Percentiles rank a stretch among this genome's conserved stretches.
Evolutionary conservation across 495 filamentous ascomycete genomes (phyloP).

Genomic region (Aspergillus diversus): DNA sequence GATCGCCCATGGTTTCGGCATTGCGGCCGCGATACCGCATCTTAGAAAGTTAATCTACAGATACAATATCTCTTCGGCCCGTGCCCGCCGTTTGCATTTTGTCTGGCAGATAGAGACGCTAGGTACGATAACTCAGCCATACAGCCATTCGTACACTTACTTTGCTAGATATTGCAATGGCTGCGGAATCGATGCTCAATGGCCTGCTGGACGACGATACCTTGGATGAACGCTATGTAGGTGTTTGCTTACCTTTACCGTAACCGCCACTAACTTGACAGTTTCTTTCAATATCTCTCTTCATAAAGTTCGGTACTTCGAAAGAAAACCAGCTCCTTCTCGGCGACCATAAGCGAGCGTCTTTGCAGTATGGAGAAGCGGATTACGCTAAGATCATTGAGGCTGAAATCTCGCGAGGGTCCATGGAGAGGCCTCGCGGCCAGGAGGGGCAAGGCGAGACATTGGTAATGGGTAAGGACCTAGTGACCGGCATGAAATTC

Average conservation of each 20-base stretch:
- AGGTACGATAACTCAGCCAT: conserved; percentile 17
- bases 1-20: conserved; percentile 30
- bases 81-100: conserved; percentile 33
- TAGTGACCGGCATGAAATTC: neutral
- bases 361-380: conserved; percentile 23
- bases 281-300: conserved; percentile 30
- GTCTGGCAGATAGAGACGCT: conserved; percentile 36
- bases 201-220: conserved; percentile 30
- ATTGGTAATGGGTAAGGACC: conserved; percentile 27
- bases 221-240: conserved; percentile 29
- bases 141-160: too few species aligned
- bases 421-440: conserved; percentile 27
- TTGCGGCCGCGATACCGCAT: conserved; percentile 33
- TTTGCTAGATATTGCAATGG: too few species aligned
- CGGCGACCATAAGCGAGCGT: conserved; percentile 23
- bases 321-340: conserved; percentile 19
- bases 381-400: conserved; percentile 26
- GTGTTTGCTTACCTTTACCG: conserved; percentile 14
- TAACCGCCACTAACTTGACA: too few species aligned
- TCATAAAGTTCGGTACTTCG: conserved; percentile 23
- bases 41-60: conserved; percentile 36
- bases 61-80: conserved; percentile 31
- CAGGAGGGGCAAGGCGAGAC: conserved; percentile 24
- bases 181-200: conserved; percentile 22
- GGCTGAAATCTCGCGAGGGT: conserved; percentile 21